A percentile compares a stretch with the other conserved stretches of the same genome.
Conservation (phyloP, 345 rosid species). For the Dimocarpus longan region DNA sequence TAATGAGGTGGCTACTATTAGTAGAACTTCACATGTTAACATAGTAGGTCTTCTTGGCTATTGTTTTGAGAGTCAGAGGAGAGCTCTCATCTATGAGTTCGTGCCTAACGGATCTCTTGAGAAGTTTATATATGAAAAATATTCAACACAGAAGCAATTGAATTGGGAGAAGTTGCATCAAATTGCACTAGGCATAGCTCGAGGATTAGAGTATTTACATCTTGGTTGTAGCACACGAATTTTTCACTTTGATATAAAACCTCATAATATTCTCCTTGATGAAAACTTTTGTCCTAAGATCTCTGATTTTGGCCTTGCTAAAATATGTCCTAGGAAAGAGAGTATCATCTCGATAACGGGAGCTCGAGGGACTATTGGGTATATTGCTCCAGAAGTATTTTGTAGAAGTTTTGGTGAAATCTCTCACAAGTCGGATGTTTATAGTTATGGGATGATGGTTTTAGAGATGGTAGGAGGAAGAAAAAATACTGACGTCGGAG, state of each 20-base stretch:
- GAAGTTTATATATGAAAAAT: background rate
- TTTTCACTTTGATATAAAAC: background rate
- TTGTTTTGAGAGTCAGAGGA: background rate
- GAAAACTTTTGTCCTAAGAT: background rate
- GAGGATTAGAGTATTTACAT: constrained; percentile 1
- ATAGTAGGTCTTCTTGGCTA: background rate
- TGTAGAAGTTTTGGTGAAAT: background rate
- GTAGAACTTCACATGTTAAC: background rate
- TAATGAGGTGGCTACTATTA: background rate
- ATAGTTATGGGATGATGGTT: background rate
- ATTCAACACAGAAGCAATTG: background rate
- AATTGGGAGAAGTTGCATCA: background rate
- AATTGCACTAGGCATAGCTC: constrained; percentile 4
- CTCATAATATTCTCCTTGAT: background rate
- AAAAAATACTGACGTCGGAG: background rate
- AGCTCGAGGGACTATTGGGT: background rate
- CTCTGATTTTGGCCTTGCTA: background rate
- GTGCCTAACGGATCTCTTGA: background rate
- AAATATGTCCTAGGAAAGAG: background rate
- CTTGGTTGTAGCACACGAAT: background rate
- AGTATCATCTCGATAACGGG: background rate
- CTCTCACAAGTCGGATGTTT: constrained; percentile 6
- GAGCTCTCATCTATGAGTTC: constrained; percentile 1
- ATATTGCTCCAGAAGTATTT: background rate
- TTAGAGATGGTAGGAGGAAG: background rate